phyloP scores from a whole-genome alignment of 352 stramenopile species.

The Globisporangium spiculum region DNA sequence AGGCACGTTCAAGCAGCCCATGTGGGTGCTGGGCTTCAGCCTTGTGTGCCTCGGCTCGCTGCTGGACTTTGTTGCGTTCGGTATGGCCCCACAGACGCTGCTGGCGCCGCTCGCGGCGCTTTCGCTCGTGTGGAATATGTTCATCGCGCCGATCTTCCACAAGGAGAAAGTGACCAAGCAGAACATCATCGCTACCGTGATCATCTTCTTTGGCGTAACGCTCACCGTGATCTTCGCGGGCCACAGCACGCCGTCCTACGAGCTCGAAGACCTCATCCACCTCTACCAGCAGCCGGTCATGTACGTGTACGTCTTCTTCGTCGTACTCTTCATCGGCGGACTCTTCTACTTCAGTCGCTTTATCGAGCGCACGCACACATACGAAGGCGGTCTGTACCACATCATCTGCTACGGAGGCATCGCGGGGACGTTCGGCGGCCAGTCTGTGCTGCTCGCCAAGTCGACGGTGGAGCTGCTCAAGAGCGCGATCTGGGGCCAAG shows the following conservation, averaged over 20 bases:
- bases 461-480: conserved; percentile 89
- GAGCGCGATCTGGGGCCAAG: conserved; percentile 84
- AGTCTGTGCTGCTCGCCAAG: conserved; percentile 89
- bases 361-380: conserved; percentile 72
- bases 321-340: conserved; percentile 58
- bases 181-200: conserved; percentile 79
- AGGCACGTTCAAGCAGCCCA: conserved; percentile 77
- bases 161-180: conserved; percentile 82
- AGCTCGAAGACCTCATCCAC: conserved; percentile 79
- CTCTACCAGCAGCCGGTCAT: conserved; percentile 81
- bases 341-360: conserved; percentile 66
- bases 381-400: conserved; percentile 66
- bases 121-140: conserved; percentile 91
- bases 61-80: conserved; percentile 90
- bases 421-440: conserved; percentile 86
- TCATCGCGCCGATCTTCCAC: conserved; percentile 89
- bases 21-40: conserved; percentile 87
- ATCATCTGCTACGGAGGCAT: conserved; percentile 88
- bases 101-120: conserved; percentile 87
- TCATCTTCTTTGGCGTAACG: conserved; percentile 89
- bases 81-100: conserved; percentile 89
- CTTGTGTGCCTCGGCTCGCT: conserved; percentile 82
- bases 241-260: conserved; percentile 83
- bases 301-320: conserved; percentile 80
- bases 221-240: conserved; percentile 88